Evolutionary conservation across 225 moss, liverwort and hornwort genomes (phyloP).

Genomic region (Climacium dendroides): DNA sequence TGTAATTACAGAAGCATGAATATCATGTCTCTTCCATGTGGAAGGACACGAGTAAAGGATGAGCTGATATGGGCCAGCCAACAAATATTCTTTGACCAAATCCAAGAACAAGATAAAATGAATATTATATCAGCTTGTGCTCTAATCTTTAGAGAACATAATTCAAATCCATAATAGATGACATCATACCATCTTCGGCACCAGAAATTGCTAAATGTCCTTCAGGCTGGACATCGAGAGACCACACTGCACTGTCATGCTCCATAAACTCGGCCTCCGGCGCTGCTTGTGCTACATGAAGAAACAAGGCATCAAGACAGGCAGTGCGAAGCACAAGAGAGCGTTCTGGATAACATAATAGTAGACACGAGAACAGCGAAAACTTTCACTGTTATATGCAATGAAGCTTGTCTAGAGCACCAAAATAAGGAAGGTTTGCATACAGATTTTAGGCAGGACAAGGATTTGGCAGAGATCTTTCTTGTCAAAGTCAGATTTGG

Average conservation of each 20-base stretch:
- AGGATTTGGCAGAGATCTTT: neutral
- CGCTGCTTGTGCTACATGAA: conserved; percentile 19
- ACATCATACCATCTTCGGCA: conserved; percentile 72
- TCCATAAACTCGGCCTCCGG: conserved; percentile 80
- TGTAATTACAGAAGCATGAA: neutral
- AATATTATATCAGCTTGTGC: neutral
- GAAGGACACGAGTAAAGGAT: neutral
- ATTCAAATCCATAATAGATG: neutral
- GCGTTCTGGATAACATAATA: neutral
- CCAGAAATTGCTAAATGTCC: conserved; percentile 80
- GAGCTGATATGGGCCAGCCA: neutral
- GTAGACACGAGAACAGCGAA: neutral
- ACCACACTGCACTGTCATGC: conserved; percentile 92
- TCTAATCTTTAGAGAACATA: neutral
- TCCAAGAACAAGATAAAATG: neutral
- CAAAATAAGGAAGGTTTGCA: neutral
- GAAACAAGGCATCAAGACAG: neutral
- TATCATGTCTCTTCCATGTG: neutral
- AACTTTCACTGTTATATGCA: neutral
- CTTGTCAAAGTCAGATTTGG: neutral
- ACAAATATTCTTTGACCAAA: neutral
- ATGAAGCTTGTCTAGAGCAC: neutral
- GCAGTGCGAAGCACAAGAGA: neutral
- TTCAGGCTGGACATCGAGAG: conserved; percentile 57
- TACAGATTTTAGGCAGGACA: neutral